A percentile compares a stretch with the other conserved stretches of the same genome.
Conservation (phyloP, 345 rosid species). For the Dovyalis caffra region DNA sequence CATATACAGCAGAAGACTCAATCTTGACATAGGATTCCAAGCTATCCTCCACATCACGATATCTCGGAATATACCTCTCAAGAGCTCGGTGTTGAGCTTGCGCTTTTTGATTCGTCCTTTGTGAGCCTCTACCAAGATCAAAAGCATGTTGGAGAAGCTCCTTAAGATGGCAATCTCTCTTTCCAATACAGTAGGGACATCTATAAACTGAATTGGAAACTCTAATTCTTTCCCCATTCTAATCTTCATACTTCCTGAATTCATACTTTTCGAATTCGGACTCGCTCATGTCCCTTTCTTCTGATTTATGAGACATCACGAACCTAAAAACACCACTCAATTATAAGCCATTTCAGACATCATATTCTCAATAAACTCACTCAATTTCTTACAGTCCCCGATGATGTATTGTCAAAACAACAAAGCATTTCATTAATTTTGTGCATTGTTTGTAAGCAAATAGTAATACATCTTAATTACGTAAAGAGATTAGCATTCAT, state of each 20-base stretch:
- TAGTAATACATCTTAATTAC: too few relatives aligned
- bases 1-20: background rate
- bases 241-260: slow-evolving; percentile 38
- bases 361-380: too few relatives aligned
- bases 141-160: slow-evolving; percentile 54
- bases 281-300: slow-evolving; percentile 2
- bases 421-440: too few relatives aligned
- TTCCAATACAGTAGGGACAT: slow-evolving; percentile 52
- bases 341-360: background rate
- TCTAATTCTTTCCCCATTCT: slow-evolving; percentile 33
- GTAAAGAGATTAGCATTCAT: too few relatives aligned
- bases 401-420: too few relatives aligned
- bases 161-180: slow-evolving; percentile 29
- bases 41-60: slow-evolving; percentile 26
- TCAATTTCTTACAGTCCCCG: too few relatives aligned
- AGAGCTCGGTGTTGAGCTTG: slow-evolving; percentile 50
- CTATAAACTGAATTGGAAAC: slow-evolving; percentile 35
- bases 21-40: background rate
- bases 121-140: slow-evolving; percentile 22
- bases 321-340: slow-evolving; percentile 10
- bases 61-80: slow-evolving; percentile 39
- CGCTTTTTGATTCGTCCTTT: slow-evolving; percentile 26
- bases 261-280: slow-evolving; percentile 42
- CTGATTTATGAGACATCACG: slow-evolving; percentile 19
- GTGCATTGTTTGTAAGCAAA: too few relatives aligned